Evolutionary conservation across 2,329 filamentous ascomycete species (phyloP).

Genomic region (Aspergillus candidus): DNA sequence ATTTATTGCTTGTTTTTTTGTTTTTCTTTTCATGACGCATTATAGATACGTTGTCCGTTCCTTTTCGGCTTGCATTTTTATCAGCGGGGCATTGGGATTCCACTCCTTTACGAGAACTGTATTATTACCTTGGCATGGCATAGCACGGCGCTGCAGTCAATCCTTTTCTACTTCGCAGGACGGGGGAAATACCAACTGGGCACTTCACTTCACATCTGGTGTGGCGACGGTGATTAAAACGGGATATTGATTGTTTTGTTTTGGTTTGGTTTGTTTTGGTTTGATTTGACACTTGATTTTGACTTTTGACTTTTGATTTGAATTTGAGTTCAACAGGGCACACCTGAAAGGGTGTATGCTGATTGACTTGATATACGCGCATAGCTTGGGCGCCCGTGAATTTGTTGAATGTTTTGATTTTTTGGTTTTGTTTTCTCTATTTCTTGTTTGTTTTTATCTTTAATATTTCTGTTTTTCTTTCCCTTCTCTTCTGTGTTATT

Average conservation of each 20-base stretch:
- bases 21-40: constrained; percentile 20
- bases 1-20: constrained; percentile 7
- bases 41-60: constrained; percentile 30
- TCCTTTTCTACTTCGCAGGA: constrained; percentile 33
- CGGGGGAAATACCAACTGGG: constrained; percentile 17
- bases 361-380: constrained; percentile 11
- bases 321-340: not conserved
- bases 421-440: not conserved
- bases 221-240: constrained; percentile 15
- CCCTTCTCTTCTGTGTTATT: constrained; percentile 1
- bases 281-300: not conserved
- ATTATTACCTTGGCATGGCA: constrained; percentile 29
- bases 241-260: constrained; percentile 2
- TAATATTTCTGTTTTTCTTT: constrained; percentile 1
- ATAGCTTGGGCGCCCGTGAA: constrained; percentile 25
- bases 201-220: constrained; percentile 10
- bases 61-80: constrained; percentile 25
- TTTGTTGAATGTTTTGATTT: not conserved
- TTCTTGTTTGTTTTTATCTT: not conserved
- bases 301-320: constrained; percentile 6
- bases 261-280: not conserved
- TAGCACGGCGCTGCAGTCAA: constrained; percentile 34
- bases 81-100: constrained; percentile 26
- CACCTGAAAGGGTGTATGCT: not conserved
- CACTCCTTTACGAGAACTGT: constrained; percentile 31